Conservation (phyloP, 2,329 filamentous ascomycete genomes). For the Aspergillus piperis region DNA sequence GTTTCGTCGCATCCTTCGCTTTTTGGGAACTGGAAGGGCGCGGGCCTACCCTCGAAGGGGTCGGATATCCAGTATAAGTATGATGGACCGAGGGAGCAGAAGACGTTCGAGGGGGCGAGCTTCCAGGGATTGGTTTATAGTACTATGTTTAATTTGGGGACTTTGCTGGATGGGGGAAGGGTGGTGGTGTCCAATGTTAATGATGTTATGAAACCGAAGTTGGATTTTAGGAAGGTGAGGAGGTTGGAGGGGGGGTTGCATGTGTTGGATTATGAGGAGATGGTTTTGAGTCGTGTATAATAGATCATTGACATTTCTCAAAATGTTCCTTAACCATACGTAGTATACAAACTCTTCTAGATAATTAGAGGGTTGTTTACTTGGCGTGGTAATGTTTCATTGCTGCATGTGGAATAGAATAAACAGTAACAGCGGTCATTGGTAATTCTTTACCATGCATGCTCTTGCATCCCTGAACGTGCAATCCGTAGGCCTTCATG, state of each 20-base stretch:
- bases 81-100: not conserved
- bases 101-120: not conserved
- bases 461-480: too few species aligned
- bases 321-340: too few species aligned
- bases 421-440: too few species aligned
- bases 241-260: not conserved
- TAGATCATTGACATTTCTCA: not conserved
- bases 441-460: too few species aligned
- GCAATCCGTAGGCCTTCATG: too few species aligned
- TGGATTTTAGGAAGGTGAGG: not conserved
- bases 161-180: not conserved
- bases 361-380: too few species aligned
- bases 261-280: not conserved
- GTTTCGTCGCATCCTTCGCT: conserved; percentile 1
- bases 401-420: too few species aligned
- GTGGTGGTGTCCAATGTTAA: not conserved
- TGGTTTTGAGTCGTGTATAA: not conserved
- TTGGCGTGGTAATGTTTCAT: too few species aligned
- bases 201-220: not conserved
- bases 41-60: not conserved
- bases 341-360: too few species aligned
- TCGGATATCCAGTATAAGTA: conserved; percentile 8
- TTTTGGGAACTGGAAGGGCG: not conserved
- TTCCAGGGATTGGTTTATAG: conserved; percentile 2
- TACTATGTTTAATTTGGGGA: not conserved